These are phyloP conservation scores for Colletotrichum sp. DNA, from an alignment of 2,329 filamentous ascomycete genomes.

Conservation along the genomic window DNA sequence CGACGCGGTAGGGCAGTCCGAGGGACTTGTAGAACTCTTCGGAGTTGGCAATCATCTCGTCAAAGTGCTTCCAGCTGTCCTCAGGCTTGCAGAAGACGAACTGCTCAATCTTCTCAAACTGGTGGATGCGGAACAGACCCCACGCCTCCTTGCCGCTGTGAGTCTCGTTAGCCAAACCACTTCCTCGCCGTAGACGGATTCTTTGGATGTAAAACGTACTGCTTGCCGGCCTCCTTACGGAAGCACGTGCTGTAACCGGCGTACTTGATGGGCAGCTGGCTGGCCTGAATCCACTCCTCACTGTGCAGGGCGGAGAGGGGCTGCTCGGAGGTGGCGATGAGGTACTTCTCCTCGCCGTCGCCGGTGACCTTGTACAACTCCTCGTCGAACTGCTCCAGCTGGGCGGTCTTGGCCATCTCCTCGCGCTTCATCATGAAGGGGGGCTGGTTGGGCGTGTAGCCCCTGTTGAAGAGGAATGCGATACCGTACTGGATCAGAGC, in stretches of 20 bases:
- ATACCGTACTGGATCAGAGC: conserved; percentile 95
- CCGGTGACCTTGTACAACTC: conserved; percentile 94
- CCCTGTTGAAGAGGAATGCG: conserved; percentile 82
- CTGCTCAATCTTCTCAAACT: conserved; percentile 94
- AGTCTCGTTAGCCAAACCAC: not conserved
- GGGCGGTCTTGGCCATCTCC: conserved; percentile 97
- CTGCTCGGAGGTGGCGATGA: conserved; percentile 79
- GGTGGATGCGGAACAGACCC: conserved; percentile 97
- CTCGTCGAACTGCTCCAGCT: conserved; percentile 96
- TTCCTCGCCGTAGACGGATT: rapidly evolving
- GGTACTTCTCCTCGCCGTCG: conserved; percentile 85
- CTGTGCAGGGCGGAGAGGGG: conserved; percentile 92
- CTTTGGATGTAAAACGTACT: conserved; percentile 45
- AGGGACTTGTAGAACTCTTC: conserved; percentile 96
- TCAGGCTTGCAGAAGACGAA: conserved; percentile 85
- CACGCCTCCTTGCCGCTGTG: conserved; percentile 79
- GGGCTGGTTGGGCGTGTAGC: conserved; percentile 67
- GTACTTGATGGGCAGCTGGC: conserved; percentile 89
- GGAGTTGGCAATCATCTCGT: conserved; percentile 88
- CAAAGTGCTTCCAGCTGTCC: conserved; percentile 91
- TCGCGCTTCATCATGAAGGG: conserved; percentile 47
- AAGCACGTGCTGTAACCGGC: conserved; percentile 96
- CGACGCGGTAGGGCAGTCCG: conserved; percentile 86
- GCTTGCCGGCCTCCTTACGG: conserved; percentile 91
- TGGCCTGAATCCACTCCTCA: conserved; percentile 87